Evolutionary conservation across 192 early-diverging fungal species (phyloP).

Genomic region (Coemansia sp.): DNA sequence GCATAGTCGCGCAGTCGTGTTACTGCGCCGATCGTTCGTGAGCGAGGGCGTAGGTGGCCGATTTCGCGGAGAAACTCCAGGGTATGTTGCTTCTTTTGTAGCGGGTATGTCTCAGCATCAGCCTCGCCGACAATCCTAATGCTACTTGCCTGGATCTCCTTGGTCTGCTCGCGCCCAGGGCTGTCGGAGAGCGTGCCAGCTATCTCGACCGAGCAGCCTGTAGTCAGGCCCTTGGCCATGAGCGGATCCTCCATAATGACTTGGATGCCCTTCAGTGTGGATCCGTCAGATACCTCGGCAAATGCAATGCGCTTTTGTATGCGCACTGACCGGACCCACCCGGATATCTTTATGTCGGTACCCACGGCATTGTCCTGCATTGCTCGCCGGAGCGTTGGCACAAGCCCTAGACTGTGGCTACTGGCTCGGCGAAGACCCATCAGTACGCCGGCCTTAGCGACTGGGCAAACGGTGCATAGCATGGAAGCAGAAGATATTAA

Average conservation of each 20-base stretch:
- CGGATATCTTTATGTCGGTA: slow-evolving; percentile 37
- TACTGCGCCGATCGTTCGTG: slow-evolving; percentile 71
- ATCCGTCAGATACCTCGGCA: slow-evolving; percentile 76
- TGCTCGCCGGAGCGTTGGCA: slow-evolving; percentile 25
- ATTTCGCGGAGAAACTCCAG: slow-evolving; percentile 78
- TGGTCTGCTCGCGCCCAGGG: slow-evolving; percentile 67
- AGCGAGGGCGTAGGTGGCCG: slow-evolving; percentile 70
- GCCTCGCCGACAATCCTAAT: slow-evolving; percentile 28
- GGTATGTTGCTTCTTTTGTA: slow-evolving; percentile 81
- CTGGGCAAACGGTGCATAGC: background rate
- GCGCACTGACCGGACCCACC: slow-evolving; percentile 84
- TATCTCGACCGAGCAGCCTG: slow-evolving; percentile 73
- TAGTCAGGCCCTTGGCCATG: slow-evolving; percentile 53
- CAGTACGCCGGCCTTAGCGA: background rate
- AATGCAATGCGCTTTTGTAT: slow-evolving; percentile 76
- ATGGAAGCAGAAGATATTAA: background rate
- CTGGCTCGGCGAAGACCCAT: background rate
- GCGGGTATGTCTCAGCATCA: slow-evolving; percentile 68
- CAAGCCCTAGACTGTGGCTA: slow-evolving; percentile 9
- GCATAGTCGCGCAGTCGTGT: slow-evolving; percentile 69
- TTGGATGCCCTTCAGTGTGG: slow-evolving; percentile 68
- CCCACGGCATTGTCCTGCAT: slow-evolving; percentile 18
- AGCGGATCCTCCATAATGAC: slow-evolving; percentile 52
- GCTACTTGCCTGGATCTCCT: slow-evolving; percentile 62
- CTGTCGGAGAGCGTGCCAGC: slow-evolving; percentile 65